Evolutionary conservation across 2,329 filamentous ascomycete species (phyloP).

Genomic region (Fusarium tanahbumbuense): DNA sequence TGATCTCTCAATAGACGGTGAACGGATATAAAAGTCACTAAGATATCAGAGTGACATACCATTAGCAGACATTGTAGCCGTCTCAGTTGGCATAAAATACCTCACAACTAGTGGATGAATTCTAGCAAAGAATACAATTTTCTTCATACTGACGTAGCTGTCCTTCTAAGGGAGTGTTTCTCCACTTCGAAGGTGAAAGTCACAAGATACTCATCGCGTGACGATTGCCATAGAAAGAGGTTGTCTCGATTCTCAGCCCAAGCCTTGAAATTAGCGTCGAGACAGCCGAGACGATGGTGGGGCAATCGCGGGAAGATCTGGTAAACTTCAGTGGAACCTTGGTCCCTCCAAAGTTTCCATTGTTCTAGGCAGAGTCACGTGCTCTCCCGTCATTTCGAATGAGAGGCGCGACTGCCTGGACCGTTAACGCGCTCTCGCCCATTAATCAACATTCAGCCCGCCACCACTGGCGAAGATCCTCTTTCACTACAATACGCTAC

Average conservation of each 20-base stretch:
- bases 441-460: constrained; percentile 29
- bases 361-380: constrained; percentile 40
- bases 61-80: not conserved
- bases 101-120: not conserved
- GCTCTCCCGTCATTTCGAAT: constrained; percentile 45
- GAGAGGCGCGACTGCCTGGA: constrained; percentile 41
- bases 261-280: not conserved
- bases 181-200: not conserved
- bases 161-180: not conserved
- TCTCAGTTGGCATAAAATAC: not conserved
- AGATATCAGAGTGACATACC: not conserved
- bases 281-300: constrained; percentile 17
- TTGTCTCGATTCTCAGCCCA: not conserved
- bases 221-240: not conserved
- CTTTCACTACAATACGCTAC: not conserved
- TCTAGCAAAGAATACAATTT: not conserved
- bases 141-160: not conserved
- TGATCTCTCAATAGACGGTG: not conserved
- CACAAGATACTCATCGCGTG: constrained; percentile 1
- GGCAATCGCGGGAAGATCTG: constrained; percentile 28
- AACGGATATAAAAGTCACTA: not conserved
- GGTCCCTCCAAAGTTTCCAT: not conserved
- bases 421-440: constrained; percentile 38
- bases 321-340: constrained; percentile 15
- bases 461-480: constrained; percentile 19